Percentiles rank a stretch among this genome's conserved stretches.
Conservation (phyloP, 441 rosid species). For the Adansonia gregorii region DNA sequence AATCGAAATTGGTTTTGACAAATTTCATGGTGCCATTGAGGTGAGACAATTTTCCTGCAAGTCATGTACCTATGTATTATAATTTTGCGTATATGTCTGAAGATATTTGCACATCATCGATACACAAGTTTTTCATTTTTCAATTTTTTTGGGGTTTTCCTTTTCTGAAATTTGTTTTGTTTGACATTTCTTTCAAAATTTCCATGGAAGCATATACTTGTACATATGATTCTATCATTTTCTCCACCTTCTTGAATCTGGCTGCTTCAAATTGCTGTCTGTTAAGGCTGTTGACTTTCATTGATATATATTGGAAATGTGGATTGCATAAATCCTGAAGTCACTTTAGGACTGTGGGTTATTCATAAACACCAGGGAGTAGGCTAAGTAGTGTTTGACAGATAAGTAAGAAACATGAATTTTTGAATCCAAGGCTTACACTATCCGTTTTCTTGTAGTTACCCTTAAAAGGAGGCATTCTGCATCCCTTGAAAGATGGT, state of each 20-base stretch:
- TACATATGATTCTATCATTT: not conserved
- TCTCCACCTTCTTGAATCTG: not conserved
- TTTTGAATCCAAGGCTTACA: too few species aligned
- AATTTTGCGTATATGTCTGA: not conserved
- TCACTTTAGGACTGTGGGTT: too few species aligned
- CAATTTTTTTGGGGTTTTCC: not conserved
- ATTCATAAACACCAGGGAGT: too few species aligned
- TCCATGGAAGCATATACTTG: not conserved
- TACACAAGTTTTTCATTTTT: too few species aligned
- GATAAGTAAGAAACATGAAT: too few species aligned
- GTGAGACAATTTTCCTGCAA: slow-evolving; percentile 12
- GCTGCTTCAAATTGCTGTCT: not conserved
- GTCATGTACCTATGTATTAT: not conserved
- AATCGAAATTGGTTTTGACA: not conserved
- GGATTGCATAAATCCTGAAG: not conserved
- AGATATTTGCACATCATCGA: not conserved
- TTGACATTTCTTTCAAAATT: not conserved
- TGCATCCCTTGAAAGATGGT: too few species aligned
- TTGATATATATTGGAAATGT: not conserved
- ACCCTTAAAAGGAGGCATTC: too few species aligned
- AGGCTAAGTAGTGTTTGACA: too few species aligned
- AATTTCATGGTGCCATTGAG: slow-evolving; percentile 12
- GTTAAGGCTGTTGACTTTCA: not conserved
- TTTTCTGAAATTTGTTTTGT: not conserved
- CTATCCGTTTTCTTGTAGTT: too few species aligned